Base-by-base conservation (phyloP, 2,329 filamentous ascomycete species). In the Cephalotrichum gorgonifer region DNA sequence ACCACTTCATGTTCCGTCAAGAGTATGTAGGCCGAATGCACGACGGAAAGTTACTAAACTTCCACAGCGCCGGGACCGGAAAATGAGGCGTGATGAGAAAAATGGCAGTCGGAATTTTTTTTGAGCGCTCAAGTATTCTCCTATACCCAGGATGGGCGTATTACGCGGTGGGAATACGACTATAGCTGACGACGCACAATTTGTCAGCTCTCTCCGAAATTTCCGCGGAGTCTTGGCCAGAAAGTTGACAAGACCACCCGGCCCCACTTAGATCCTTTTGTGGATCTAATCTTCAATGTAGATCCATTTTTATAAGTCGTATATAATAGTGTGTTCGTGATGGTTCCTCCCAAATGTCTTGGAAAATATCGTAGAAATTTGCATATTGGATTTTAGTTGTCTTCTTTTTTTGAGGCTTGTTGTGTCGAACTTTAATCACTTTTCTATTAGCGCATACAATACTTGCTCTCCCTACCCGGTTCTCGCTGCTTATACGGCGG, bases 151-250 rank as follows among this genome's bases (percentile, higher is more conserved):
- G 28, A 47, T 38, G 20, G 17, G 38, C 26, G n/a, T 28, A 23
- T 47, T 28, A 47, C 44, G 44, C 26, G 44, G 44, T 38, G 30
- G 23, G 12, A 47, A 38, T 4, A n/a, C n/a, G n/a, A n/a, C 9
- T 14, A 22, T 28, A 47, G 30, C 17, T 33, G 30, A 47, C 44
- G 44, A 38, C 44, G 33, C 28, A 25, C n/a, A 35, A 47, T 47
- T 39, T 31, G 44, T 47, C 44, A 47, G 23, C 44, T 47, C 9
- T n/a, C n/a, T 38, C 44, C 44, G 44, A 38, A 39, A 47, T 38
- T 47, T 47, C 44, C 44, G 31, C 44, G 31, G 44, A 47, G 44
- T 23, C 6, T 47, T 38, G 42, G 23, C 25, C 44, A 31, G 44
- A 47, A 47, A 47, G 44, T 4, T 47, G 44, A 27, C 44, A 23